Evolutionary conservation across 345 rosid species (phyloP).

Genomic region (Syzygium grande): DNA sequence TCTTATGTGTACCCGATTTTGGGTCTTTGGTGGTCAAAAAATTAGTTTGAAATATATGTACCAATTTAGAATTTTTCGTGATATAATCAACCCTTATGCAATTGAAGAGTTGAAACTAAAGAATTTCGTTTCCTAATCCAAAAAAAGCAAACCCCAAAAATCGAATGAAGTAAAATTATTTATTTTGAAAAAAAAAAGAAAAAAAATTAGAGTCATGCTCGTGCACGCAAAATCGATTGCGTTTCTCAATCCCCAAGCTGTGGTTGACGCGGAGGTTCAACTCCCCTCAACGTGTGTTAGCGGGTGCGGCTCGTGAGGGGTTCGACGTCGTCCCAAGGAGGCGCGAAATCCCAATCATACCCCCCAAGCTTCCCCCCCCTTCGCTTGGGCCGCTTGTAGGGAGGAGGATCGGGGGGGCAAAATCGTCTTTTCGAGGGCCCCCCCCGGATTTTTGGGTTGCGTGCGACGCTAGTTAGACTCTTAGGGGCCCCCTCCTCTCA

Average conservation of each 20-base stretch:
- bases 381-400: not conserved
- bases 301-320: too few species aligned
- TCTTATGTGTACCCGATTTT: too few species aligned
- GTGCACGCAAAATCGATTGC: not conserved
- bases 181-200: not conserved
- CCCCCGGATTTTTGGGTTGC: not conserved
- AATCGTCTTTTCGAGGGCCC: not conserved
- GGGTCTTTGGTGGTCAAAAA: too few species aligned
- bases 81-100: not conserved
- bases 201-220: not conserved
- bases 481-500: not conserved
- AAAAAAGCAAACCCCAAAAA: not conserved
- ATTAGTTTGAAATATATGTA: too few species aligned
- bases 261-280: not conserved
- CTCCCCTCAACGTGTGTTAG: not conserved
- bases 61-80: too few species aligned
- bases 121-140: not conserved
- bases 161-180: not conserved
- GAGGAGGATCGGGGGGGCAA: not conserved
- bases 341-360: not conserved
- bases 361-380: not conserved
- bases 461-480: not conserved
- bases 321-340: not conserved
- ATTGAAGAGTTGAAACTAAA: not conserved
- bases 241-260: not conserved